Conservation (phyloP, 2,329 filamentous ascomycete genomes). For the Neodidymelliopsis sp. region DNA sequence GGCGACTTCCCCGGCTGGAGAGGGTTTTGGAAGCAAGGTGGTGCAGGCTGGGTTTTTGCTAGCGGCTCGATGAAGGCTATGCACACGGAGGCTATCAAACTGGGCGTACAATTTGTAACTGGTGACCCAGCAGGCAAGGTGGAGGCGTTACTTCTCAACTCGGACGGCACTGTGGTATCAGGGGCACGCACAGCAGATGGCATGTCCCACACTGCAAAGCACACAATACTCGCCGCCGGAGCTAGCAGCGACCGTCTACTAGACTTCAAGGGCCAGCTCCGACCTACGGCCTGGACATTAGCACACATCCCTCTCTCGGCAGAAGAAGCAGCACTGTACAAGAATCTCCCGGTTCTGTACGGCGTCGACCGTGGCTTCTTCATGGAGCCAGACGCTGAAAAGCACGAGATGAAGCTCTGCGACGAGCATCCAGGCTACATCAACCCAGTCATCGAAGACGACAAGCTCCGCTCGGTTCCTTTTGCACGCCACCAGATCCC, state of each 20-base stretch:
- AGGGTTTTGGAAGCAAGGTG: slow-evolving; percentile 55
- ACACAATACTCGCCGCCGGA: slow-evolving; percentile 59
- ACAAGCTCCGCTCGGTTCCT: slow-evolving; percentile 47
- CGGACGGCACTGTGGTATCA: slow-evolving; percentile 43
- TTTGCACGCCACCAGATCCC: slow-evolving; percentile 57
- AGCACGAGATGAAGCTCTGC: slow-evolving; percentile 58
- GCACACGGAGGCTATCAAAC: slow-evolving; percentile 53
- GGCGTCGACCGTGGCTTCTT: slow-evolving; percentile 60
- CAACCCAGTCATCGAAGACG: slow-evolving; percentile 51
- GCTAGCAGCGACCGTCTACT: slow-evolving; percentile 57
- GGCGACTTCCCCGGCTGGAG: slow-evolving; percentile 60
- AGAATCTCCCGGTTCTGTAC: slow-evolving; percentile 58
- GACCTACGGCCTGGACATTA: slow-evolving; percentile 64
- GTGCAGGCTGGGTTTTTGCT: slow-evolving; percentile 64
- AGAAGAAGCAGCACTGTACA: slow-evolving; percentile 56
- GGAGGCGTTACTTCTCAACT: slow-evolving; percentile 44
- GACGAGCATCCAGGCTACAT: slow-evolving; percentile 66
- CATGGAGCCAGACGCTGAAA: slow-evolving; percentile 57
- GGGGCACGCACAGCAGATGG: slow-evolving; percentile 57
- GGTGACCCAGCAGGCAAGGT: slow-evolving; percentile 51
- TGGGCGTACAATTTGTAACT: slow-evolving; percentile 59
- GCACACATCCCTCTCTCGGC: slow-evolving; percentile 59
- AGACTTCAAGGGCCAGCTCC: slow-evolving; percentile 60
- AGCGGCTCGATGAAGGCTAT: slow-evolving; percentile 58
- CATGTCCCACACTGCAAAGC: slow-evolving; percentile 50